A percentile compares a stretch with the other conserved stretches of the same genome.
These are phyloP conservation scores for Prasinococcaceae sp. DNA, from an alignment of 139 green algal species.

Conservation along the genomic window DNA sequence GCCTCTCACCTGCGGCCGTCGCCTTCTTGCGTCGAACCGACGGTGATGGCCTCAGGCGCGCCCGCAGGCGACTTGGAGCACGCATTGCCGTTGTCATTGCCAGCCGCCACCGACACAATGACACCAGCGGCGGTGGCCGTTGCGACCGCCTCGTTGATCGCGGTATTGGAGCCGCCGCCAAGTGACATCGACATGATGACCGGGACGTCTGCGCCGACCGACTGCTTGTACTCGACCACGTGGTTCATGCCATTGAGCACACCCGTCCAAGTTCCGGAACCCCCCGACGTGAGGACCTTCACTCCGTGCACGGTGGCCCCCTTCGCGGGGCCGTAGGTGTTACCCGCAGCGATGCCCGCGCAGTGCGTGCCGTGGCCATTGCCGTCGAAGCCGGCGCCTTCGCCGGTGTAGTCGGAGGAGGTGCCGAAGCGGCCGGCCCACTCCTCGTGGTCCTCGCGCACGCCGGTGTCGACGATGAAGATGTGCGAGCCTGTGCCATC, in stretches of 20 bases:
- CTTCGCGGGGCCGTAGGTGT: constrained; percentile 5
- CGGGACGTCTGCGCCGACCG: neutral
- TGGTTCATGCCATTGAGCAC: constrained; percentile 4
- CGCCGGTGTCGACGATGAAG: too few relatives aligned
- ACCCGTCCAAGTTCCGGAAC: too few relatives aligned
- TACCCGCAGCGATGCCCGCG: constrained; percentile 5
- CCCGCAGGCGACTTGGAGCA: constrained; percentile 8
- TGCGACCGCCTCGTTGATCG: constrained; percentile 4
- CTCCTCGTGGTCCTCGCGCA: too few relatives aligned
- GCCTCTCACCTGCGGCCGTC: too few relatives aligned
- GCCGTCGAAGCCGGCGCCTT: too few relatives aligned
- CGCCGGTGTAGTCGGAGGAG: too few relatives aligned
- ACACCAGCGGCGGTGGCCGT: constrained; percentile 6
- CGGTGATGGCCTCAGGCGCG: constrained; percentile 1
- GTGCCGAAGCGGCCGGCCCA: too few relatives aligned
- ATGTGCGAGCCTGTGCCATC: too few relatives aligned
- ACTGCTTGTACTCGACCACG: neutral
- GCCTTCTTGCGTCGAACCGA: neutral
- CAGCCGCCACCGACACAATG: constrained; percentile 9
- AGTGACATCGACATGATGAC: constrained; percentile 6
- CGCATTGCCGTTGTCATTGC: constrained; percentile 6
- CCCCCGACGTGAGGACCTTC: constrained; percentile 2
- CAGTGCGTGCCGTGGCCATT: constrained; percentile 16
- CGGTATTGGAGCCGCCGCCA: constrained; percentile 1
- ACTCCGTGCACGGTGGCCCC: constrained; percentile 10